Evolutionary conservation across 352 stramenopile genomes (phyloP).

Genomic region (Globisporangium irregulare): DNA sequence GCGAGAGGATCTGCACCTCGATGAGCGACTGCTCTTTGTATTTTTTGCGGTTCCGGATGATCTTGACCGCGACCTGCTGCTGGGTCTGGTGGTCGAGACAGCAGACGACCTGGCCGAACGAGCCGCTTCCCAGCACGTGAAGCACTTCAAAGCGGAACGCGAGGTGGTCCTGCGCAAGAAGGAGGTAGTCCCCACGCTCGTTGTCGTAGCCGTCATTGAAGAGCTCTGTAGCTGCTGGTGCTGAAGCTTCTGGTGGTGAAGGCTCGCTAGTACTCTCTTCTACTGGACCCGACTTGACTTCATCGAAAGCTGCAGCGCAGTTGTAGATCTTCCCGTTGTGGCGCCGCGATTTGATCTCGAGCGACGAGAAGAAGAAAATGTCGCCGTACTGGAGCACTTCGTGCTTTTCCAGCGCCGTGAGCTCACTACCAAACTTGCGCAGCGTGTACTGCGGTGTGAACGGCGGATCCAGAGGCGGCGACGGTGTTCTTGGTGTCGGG

Average conservation of each 20-base stretch:
- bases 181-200: conserved; percentile 96
- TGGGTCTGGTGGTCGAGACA: conserved; percentile 87
- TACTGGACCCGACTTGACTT: background rate
- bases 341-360: conserved; percentile 31
- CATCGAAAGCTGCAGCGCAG: conserved; percentile 4
- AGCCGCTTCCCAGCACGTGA: conserved; percentile 94
- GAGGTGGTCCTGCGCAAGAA: conserved; percentile 92
- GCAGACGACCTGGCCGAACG: conserved; percentile 98
- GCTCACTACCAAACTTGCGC: conserved; percentile 21
- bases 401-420: conserved; percentile 43
- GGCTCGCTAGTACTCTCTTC: conserved; percentile 4
- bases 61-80: conserved; percentile 94
- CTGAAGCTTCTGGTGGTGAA: background rate
- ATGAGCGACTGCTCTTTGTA: conserved; percentile 95
- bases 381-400: conserved; percentile 53
- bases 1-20: conserved; percentile 93
- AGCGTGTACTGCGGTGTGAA: conserved; percentile 24
- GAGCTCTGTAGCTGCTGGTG: conserved; percentile 19
- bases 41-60: conserved; percentile 96
- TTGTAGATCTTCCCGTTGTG: conserved; percentile 29
- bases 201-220: conserved; percentile 95
- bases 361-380: conserved; percentile 47
- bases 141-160: conserved; percentile 93
- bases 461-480: conserved; percentile 22
- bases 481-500: conserved; percentile 3